phyloP scores from a whole-genome alignment of 2,329 filamentous ascomycete genomes.

The Neopestalotiopsis sp. region DNA sequence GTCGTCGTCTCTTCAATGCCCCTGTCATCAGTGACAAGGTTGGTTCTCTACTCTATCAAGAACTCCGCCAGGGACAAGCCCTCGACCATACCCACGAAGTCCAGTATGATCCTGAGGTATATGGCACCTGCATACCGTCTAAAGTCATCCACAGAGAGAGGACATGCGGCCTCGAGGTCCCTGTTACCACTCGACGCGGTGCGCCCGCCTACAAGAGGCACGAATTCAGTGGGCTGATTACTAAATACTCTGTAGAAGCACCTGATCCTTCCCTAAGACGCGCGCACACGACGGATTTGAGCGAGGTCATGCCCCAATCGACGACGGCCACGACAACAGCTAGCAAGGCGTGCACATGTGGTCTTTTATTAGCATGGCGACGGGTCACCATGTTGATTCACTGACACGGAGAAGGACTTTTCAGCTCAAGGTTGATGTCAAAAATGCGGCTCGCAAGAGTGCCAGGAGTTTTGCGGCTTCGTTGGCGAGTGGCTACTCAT shows the following conservation, averaged over 20 bases:
- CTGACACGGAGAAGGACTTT: slow-evolving; percentile 3
- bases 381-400: background rate
- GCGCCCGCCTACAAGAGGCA: too few relatives aligned
- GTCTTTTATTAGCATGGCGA: background rate
- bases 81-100: slow-evolving; percentile 26
- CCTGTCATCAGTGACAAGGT: slow-evolving; percentile 28
- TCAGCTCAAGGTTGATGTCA: slow-evolving; percentile 17
- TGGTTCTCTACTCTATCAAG: slow-evolving; percentile 26
- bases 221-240: background rate
- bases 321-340: background rate
- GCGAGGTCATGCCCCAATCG: too few relatives aligned
- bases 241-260: background rate
- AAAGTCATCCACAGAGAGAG: slow-evolving; percentile 6
- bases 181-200: too few relatives aligned
- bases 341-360: too few relatives aligned
- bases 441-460: slow-evolving; percentile 12
- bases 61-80: slow-evolving; percentile 25
- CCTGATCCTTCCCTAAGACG: background rate
- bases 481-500: slow-evolving; percentile 22
- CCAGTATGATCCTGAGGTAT: background rate
- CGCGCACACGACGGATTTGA: background rate
- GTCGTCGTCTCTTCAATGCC: slow-evolving; percentile 29
- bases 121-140: slow-evolving; percentile 1
- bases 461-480: slow-evolving; percentile 19
- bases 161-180: too few relatives aligned